Conservation (phyloP, 345 rosid species). For the Melastoma malabathricum region DNA sequence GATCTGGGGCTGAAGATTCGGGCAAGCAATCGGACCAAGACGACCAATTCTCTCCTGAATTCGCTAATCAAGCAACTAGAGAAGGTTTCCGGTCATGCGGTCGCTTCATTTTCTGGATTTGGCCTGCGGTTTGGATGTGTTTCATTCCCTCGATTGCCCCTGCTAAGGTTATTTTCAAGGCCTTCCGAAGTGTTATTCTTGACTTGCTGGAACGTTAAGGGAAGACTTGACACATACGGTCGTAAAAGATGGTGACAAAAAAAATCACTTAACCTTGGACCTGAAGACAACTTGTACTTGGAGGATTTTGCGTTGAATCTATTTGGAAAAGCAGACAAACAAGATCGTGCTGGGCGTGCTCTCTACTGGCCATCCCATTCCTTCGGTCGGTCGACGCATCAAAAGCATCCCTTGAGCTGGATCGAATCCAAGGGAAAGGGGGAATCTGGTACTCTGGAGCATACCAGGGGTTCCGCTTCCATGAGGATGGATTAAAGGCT, state of each 20-base stretch:
- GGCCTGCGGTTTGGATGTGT: neutral
- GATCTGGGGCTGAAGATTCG: constrained; percentile 85
- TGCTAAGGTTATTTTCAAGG: too few species aligned
- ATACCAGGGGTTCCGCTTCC: constrained; percentile 90
- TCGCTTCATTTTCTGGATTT: neutral
- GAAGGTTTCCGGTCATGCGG: constrained; percentile 28
- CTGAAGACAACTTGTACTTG: constrained; percentile 71
- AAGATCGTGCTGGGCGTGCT: constrained; percentile 89
- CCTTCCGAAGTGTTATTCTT: too few species aligned
- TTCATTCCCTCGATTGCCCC: too few species aligned
- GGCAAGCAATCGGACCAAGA: constrained; percentile 71
- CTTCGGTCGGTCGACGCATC: constrained; percentile 78
- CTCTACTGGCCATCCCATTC: constrained; percentile 79
- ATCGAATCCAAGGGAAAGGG: constrained; percentile 67
- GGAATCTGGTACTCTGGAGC: constrained; percentile 93
- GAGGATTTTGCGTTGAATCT: constrained; percentile 92
- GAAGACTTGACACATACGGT: too few species aligned
- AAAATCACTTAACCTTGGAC: constrained; percentile 62
- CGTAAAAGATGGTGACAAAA: constrained; percentile 23
- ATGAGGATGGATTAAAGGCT: constrained; percentile 89
- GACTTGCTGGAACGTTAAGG: too few species aligned
- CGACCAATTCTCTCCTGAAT: constrained; percentile 64
- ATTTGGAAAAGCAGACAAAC: constrained; percentile 92
- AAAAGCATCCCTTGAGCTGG: constrained; percentile 66
- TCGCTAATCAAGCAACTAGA: constrained; percentile 96